Base-by-base conservation (phyloP, 495 filamentous ascomycete genomes). In the Lasiosphaeria ovina region DNA sequence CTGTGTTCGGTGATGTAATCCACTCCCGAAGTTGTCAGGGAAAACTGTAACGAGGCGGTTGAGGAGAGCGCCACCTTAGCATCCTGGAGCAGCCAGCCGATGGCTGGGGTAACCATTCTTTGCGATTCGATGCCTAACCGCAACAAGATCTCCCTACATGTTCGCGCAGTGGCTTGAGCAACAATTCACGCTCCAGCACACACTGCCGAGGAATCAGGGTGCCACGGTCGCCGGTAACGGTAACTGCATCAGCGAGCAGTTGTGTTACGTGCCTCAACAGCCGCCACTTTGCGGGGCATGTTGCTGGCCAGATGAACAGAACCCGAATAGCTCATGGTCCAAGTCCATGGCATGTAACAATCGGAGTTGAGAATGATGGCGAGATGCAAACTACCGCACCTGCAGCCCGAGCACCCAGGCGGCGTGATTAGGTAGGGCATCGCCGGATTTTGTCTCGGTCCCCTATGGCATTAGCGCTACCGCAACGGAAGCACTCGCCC, bases 191-290 rank as follows among this genome's bases (percentile, higher is more conserved):
- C 4, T 47, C 12, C 5, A 1, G 6, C 12, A n/a, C 12, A 11
- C 44, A 14, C 12, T 47, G 6, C 12, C 16, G 44, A 47, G 12
- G 16, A 11, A n/a, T n/a, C 44, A 47, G 16, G 6, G 5, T n/a
- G 11, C 44, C 12, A 5, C 5, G 44, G 12, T n/a, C 44, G 44
- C 12, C 5, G 16, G 11, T 14, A 47, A 47, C 2, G 44, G 12
- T 14, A 3, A 47, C 44, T 47, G 12, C 44, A 47, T 47, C 11
- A 47, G 59, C 49, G 33, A 62, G 35, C 59, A 17, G 53, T 35
- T 32, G 59, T 62, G 59, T 31, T 57, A 62, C 59, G 59, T 56
- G 54, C 54, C 59, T 62, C 59, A 55, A n/a, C 44, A 57, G 48
- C 59, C 55, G 59, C 59, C 53, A 57, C 36, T 62, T 62, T 62